Conservation (phyloP, 352 stramenopile genomes). For the Elongisporangium prolatum region DNA sequence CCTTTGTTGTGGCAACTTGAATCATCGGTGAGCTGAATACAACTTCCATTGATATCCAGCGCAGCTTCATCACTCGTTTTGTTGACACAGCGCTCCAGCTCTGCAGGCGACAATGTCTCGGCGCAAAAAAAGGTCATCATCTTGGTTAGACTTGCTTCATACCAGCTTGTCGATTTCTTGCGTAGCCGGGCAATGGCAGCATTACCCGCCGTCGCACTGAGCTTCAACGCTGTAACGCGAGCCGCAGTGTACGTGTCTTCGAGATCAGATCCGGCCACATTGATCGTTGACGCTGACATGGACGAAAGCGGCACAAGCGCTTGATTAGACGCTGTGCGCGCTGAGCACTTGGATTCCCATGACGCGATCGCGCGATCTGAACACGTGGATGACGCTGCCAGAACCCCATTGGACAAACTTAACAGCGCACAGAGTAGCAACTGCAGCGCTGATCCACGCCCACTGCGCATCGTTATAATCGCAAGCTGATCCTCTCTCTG, state of each 20-base stretch:
- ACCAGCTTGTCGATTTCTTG: constrained; percentile 63
- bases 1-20: constrained; percentile 55
- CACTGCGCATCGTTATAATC: neutral
- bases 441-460: neutral
- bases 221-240: constrained; percentile 62
- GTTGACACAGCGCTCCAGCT: constrained; percentile 60
- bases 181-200: constrained; percentile 67
- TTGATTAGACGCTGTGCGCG: constrained; percentile 42
- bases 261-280: constrained; percentile 50
- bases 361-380: constrained; percentile 36
- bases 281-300: constrained; percentile 53
- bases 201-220: constrained; percentile 50
- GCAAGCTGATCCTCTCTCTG: neutral
- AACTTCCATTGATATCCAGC: constrained; percentile 43
- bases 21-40: constrained; percentile 39
- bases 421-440: neutral
- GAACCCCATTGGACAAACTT: neutral
- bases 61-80: constrained; percentile 39
- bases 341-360: constrained; percentile 58
- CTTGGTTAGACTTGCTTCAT: constrained; percentile 56
- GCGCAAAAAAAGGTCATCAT: constrained; percentile 73
- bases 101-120: constrained; percentile 29
- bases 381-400: constrained; percentile 30
- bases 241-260: constrained; percentile 62
- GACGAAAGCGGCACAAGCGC: constrained; percentile 53